Evolutionary conservation across 2,329 filamentous ascomycete genomes (phyloP).

Genomic region (Claviceps arundinis): DNA sequence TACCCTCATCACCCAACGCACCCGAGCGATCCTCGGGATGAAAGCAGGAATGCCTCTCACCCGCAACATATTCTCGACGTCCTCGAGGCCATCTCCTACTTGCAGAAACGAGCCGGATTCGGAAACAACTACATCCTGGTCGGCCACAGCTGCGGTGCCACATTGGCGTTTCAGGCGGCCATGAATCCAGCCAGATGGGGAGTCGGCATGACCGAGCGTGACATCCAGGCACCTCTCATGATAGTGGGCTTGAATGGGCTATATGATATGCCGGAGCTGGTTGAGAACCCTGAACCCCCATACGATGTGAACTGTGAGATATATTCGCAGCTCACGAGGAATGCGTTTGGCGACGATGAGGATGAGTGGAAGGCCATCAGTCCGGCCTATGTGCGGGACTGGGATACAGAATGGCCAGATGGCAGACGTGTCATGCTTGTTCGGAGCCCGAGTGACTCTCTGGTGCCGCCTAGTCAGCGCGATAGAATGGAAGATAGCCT

Average conservation of each 20-base stretch:
- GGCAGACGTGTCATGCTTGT: conserved; percentile 6
- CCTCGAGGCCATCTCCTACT: conserved; percentile 27
- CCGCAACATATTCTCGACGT: conserved; percentile 43
- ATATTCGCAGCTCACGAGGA: conserved; percentile 31
- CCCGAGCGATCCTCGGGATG: conserved; percentile 1
- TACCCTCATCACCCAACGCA: conserved; percentile 5
- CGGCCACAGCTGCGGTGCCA: conserved; percentile 45
- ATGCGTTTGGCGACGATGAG: conserved; percentile 31
- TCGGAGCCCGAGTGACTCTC: conserved; percentile 5
- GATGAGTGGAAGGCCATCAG: conserved; percentile 26
- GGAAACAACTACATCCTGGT: conserved; percentile 33
- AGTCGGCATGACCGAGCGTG: conserved; percentile 6
- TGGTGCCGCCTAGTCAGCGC: conserved; percentile 6
- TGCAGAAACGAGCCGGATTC: conserved; percentile 30
- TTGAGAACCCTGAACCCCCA: conserved; percentile 20
- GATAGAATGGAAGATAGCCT: conserved; percentile 5
- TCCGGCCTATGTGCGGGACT: conserved; percentile 16
- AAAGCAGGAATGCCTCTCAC: conserved; percentile 30
- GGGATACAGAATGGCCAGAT: conserved; percentile 6
- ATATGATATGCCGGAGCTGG: conserved; percentile 28
- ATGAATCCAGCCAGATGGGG: conserved; percentile 11
- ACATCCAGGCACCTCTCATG: conserved; percentile 12
- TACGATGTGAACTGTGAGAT: conserved; percentile 12
- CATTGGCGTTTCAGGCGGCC: conserved; percentile 33
- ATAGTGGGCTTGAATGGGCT: conserved; percentile 38